Conservation (phyloP, 352 stramenopile genomes). For the Pythium periplocum region DNA sequence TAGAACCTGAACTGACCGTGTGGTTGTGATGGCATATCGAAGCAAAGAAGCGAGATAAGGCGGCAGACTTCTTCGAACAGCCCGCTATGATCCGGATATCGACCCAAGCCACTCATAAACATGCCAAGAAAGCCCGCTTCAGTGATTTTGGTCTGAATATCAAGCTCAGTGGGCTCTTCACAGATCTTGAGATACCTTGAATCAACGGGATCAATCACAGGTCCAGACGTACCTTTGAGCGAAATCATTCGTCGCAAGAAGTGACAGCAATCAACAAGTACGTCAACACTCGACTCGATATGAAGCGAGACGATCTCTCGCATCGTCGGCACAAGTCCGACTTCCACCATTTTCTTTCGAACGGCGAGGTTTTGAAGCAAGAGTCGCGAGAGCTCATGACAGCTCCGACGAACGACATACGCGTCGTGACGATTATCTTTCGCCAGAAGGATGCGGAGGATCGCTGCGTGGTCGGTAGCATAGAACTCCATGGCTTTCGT, state of each 20-base stretch:
- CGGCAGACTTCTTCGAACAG: slow-evolving; percentile 38
- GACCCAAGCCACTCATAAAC: slow-evolving; percentile 21
- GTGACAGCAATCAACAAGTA: slow-evolving; percentile 34
- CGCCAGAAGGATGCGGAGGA: slow-evolving; percentile 30
- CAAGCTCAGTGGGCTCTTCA: slow-evolving; percentile 38
- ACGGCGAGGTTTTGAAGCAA: slow-evolving; percentile 25
- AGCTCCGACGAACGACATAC: slow-evolving; percentile 47
- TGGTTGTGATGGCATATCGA: slow-evolving; percentile 34
- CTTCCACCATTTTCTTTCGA: slow-evolving; percentile 27
- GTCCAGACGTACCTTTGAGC: slow-evolving; percentile 29
- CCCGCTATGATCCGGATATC: slow-evolving; percentile 14
- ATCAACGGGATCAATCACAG: too few species aligned
- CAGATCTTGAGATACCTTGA: background rate
- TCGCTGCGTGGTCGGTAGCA: slow-evolving; percentile 23
- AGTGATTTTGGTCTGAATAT: slow-evolving; percentile 54
- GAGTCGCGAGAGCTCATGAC: slow-evolving; percentile 43
- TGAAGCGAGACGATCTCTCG: slow-evolving; percentile 21
- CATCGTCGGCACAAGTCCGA: slow-evolving; percentile 30
- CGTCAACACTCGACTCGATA: slow-evolving; percentile 24
- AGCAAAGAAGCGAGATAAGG: slow-evolving; percentile 40
- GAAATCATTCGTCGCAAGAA: slow-evolving; percentile 45
- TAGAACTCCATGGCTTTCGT: slow-evolving; percentile 57
- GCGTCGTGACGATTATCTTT: slow-evolving; percentile 21
- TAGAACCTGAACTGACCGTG: slow-evolving; percentile 24
- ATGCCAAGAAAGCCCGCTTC: slow-evolving; percentile 31